A percentile compares a stretch with the other conserved stretches of the same genome.
Conservation (phyloP, 2,329 filamentous ascomycete species). For the Cladobotryum protrusum region DNA sequence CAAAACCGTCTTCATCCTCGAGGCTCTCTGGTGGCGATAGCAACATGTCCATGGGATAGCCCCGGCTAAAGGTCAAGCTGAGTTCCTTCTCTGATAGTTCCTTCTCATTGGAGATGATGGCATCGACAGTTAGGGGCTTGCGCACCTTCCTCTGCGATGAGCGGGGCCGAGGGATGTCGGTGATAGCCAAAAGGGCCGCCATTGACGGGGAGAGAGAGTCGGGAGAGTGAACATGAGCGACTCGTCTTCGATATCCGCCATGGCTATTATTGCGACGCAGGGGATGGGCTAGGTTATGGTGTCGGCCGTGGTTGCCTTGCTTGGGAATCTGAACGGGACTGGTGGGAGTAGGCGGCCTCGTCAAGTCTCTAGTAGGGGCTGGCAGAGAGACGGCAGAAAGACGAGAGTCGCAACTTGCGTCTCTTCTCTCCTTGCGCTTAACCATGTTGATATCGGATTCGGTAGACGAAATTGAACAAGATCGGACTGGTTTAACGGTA, state of each 20-base stretch:
- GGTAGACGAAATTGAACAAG: slow-evolving; percentile 10
- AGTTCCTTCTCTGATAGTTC: slow-evolving; percentile 54
- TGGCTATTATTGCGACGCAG: slow-evolving; percentile 34
- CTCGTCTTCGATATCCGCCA: slow-evolving; percentile 23
- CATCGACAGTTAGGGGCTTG: slow-evolving; percentile 45
- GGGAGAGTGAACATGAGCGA: slow-evolving; percentile 42
- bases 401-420: slow-evolving; percentile 15
- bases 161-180: slow-evolving; percentile 49
- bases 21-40: slow-evolving; percentile 55
- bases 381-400: slow-evolving; percentile 24
- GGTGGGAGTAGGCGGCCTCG: slow-evolving; percentile 32
- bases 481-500: slow-evolving; percentile 15
- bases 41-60: slow-evolving; percentile 52
- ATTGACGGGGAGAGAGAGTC: slow-evolving; percentile 54
- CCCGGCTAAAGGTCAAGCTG: slow-evolving; percentile 43
- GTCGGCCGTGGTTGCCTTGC: slow-evolving; percentile 28
- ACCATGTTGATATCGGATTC: slow-evolving; percentile 27
- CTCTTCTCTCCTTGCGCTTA: slow-evolving; percentile 28
- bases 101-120: slow-evolving; percentile 44
- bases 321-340: slow-evolving; percentile 51
- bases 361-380: slow-evolving; percentile 22
- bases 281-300: slow-evolving; percentile 26
- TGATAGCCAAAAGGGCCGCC: slow-evolving; percentile 55
- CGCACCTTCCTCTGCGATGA: slow-evolving; percentile 31
- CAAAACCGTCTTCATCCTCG: slow-evolving; percentile 42